A percentile compares a stretch with the other conserved stretches of the same genome.
phyloP scores from a whole-genome alignment of 2,329 filamentous ascomycete species.

The Colletotrichum sp. region DNA sequence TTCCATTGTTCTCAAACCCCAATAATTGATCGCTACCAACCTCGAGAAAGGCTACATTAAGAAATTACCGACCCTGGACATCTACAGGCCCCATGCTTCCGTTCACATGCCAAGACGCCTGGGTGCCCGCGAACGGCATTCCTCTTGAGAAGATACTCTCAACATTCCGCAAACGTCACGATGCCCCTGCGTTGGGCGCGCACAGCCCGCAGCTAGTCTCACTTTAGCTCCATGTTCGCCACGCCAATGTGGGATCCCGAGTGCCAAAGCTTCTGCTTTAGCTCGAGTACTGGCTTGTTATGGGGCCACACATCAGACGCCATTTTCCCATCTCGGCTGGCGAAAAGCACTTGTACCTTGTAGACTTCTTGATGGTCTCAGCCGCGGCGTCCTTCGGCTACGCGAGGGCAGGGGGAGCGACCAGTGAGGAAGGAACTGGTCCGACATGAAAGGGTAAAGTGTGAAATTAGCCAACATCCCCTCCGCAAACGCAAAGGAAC shows the following conservation, averaged over 20 bases:
- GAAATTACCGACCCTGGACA: background rate
- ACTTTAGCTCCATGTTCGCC: background rate
- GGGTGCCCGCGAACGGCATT: background rate
- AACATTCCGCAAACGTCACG: background rate
- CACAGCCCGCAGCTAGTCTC: background rate
- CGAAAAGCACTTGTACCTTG: background rate
- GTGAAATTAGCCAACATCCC: background rate
- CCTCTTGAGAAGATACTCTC: background rate
- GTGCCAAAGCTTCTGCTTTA: background rate
- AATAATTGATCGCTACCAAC: fast-evolving
- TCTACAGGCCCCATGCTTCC: background rate
- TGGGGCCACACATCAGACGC: background rate
- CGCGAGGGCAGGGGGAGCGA: background rate
- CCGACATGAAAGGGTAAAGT: background rate
- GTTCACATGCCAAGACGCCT: background rate
- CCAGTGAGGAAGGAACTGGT: background rate
- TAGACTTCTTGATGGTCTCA: background rate
- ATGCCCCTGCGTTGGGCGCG: background rate
- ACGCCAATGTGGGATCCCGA: background rate
- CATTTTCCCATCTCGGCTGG: background rate
- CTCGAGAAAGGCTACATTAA: background rate
- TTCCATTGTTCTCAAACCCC: background rate
- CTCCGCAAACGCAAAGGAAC: background rate
- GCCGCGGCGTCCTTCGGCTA: background rate
- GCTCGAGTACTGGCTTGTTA: background rate